phyloP scores from a whole-genome alignment of 805 yeast species.

The Candida chilensis region DNA sequence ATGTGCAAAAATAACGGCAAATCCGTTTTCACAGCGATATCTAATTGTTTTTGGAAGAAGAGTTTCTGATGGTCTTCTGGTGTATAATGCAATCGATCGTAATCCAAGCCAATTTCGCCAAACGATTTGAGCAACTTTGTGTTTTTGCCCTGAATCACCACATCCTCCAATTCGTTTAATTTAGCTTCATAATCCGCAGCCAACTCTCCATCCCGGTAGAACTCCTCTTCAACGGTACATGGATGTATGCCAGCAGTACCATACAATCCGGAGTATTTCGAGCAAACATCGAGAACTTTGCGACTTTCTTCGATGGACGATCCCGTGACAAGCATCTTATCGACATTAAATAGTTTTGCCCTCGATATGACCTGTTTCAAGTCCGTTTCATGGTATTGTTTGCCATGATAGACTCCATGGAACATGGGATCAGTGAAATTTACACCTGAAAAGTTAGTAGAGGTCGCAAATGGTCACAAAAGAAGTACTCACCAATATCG shows the following conservation, averaged over 20 bases:
- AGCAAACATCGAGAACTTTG: too few relatives aligned
- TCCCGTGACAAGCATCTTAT: conserved; percentile 74
- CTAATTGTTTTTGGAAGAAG: conserved; percentile 69
- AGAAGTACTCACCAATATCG: conserved; percentile 21
- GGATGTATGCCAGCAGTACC: conserved; percentile 96
- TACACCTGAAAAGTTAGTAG: conserved; percentile 28
- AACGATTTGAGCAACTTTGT: conserved; percentile 62
- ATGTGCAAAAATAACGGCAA: conserved; percentile 86
- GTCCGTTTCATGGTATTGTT: conserved; percentile 61
- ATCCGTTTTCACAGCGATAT: conserved; percentile 40
- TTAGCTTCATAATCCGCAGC: conserved; percentile 25
- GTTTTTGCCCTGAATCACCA: conserved; percentile 38
- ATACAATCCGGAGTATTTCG: conserved; percentile 26
- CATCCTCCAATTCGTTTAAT: conserved; percentile 33
- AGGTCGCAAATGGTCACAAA: too few relatives aligned
- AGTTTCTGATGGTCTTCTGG: conserved; percentile 54
- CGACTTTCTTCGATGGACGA: conserved; percentile 65
- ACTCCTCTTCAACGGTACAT: conserved; percentile 55
- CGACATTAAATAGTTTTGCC: conserved; percentile 59
- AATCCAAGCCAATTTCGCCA: conserved; percentile 95
- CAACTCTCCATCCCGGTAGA: conserved; percentile 28
- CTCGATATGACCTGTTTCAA: conserved; percentile 52
- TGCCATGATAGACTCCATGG: conserved; percentile 68
- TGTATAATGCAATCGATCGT: conserved; percentile 79
- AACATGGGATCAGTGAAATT: conserved; percentile 89